Evolutionary conservation across 1,139 yeast genomes (phyloP).

Genomic region (Yamadazyma sp.): DNA sequence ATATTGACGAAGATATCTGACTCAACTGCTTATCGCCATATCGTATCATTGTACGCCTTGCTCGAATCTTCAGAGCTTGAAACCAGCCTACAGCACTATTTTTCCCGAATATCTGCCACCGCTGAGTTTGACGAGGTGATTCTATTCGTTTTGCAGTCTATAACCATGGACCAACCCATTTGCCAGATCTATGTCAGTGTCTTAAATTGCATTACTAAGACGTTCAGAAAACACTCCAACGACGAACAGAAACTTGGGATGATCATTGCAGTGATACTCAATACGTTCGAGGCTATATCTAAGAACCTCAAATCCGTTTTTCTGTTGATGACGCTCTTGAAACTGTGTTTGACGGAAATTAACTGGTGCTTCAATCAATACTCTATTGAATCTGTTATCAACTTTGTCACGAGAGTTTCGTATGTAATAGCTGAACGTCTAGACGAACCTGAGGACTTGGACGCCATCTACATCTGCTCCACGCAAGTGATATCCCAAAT

Average conservation of each 20-base stretch:
- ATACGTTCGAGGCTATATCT: not conserved
- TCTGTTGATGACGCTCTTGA: slow-evolving; percentile 13
- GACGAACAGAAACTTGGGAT: slow-evolving; percentile 7
- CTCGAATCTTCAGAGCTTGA: not conserved
- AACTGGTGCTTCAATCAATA: slow-evolving; percentile 70
- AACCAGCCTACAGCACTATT: slow-evolving; percentile 1
- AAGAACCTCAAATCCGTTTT: not conserved
- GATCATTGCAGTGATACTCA: slow-evolving; percentile 6
- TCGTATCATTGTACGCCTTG: slow-evolving; percentile 8
- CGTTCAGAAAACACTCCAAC: slow-evolving; percentile 7
- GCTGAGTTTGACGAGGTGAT: slow-evolving; percentile 2
- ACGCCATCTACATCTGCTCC: slow-evolving; percentile 27
- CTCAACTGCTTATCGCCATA: slow-evolving; percentile 5
- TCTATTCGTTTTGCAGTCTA: slow-evolving; percentile 5
- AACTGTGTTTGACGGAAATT: slow-evolving; percentile 43
- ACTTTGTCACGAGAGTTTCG: slow-evolving; percentile 30
- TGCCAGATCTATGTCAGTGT: slow-evolving; percentile 12
- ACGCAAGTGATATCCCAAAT: slow-evolving; percentile 54
- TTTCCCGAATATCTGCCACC: slow-evolving; percentile 3
- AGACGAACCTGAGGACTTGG: slow-evolving; percentile 2
- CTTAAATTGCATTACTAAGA: slow-evolving; percentile 8
- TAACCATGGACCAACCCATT: slow-evolving; percentile 9
- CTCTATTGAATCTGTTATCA: slow-evolving; percentile 53
- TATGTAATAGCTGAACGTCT: not conserved
- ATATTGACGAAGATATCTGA: slow-evolving; percentile 2